Evolutionary conservation across 192 early-diverging fungal species (phyloP), one percentile per base, ranked within the genome.

Genomic region (Phycomyces blakesleeanus): DNA sequence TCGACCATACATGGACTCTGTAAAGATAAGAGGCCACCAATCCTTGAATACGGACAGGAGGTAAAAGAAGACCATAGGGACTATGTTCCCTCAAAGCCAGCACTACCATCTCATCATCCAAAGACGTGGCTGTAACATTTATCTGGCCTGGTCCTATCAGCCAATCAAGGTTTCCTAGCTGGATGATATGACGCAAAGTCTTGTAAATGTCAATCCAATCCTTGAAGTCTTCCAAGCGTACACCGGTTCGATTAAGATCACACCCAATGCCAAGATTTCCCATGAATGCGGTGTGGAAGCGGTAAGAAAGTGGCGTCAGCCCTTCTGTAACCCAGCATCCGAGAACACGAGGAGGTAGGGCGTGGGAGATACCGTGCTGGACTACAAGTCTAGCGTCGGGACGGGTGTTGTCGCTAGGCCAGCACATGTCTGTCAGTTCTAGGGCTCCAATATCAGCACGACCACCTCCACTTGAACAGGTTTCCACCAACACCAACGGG

Each of bases 391-490:
- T 29, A 18, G 66, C 66, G 61, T 68, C 66, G 5, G 66, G 58
- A 37, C 52, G 58, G 14, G 55, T 63, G 52, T 69, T 63, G 21
- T 63, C 67, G 14, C 60, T 57, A 37, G 44, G 50, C 67, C 59
- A 69, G 25, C 55, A 52, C 18, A 40, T 34, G 34, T 68, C 58
- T 3, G 29, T 40, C 20, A 22, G 15, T 9, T 26, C 29, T 3
- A 59, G 10, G 16, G 52, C 41, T 16, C 41, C 39, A 10, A 21
- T 38, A 50, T 68, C 66, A 10, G 66, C 58, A 3, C 66, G 59
- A 0, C 66, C 66, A 39, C 66, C 66, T 18, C 66, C 66, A 40
- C 66, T 68, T 20, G 51, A 55, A 21, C 66, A 68, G 9, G 66
- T 53, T 56, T 68, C 66, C 55, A 68, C 54, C n/a, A 27, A 9